Percentiles rank a stretch among this genome's conserved stretches.
These are phyloP conservation scores for Boletus vermiculosoides DNA, from an alignment of 768 basidiomycete genomes.

Conservation along the genomic window DNA sequence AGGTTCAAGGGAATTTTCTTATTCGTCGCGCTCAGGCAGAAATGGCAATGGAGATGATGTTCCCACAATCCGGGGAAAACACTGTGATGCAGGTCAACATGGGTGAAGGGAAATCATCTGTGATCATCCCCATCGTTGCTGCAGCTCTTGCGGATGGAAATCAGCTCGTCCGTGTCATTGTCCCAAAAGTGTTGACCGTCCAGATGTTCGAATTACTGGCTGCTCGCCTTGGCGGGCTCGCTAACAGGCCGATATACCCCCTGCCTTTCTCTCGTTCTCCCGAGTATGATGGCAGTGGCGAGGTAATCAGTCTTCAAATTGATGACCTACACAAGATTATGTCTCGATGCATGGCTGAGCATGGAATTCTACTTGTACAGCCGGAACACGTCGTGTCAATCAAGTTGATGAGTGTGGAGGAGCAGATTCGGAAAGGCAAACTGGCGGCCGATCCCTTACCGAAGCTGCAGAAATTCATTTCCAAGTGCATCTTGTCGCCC, in stretches of 20 bases:
- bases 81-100: conserved; percentile 49
- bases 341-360: conserved; percentile 33
- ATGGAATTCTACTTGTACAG: conserved; percentile 44
- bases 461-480: not conserved
- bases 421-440: conserved; percentile 7
- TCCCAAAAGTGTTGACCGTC: conserved; percentile 39
- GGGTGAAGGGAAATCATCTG: conserved; percentile 52
- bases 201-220: conserved; percentile 47
- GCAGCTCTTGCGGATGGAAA: conserved; percentile 41
- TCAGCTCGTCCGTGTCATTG: conserved; percentile 44
- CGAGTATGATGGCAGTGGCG: conserved; percentile 1
- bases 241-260: conserved; percentile 44
- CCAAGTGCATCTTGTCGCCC: not conserved
- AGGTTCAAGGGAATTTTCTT: conserved; percentile 37
- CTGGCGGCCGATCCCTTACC: conserved; percentile 15
- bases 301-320: conserved; percentile 1
- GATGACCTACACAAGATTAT: conserved; percentile 31
- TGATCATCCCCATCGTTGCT: conserved; percentile 44
- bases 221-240: conserved; percentile 39
- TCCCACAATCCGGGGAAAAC: conserved; percentile 34
- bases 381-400: conserved; percentile 53
- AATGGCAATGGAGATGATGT: conserved; percentile 44
- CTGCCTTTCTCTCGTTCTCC: conserved; percentile 46
- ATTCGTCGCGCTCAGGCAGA: conserved; percentile 34
- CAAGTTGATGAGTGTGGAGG: conserved; percentile 42